phyloP scores from a whole-genome alignment of 306 rosid species.

The Prunus fruticosa region DNA sequence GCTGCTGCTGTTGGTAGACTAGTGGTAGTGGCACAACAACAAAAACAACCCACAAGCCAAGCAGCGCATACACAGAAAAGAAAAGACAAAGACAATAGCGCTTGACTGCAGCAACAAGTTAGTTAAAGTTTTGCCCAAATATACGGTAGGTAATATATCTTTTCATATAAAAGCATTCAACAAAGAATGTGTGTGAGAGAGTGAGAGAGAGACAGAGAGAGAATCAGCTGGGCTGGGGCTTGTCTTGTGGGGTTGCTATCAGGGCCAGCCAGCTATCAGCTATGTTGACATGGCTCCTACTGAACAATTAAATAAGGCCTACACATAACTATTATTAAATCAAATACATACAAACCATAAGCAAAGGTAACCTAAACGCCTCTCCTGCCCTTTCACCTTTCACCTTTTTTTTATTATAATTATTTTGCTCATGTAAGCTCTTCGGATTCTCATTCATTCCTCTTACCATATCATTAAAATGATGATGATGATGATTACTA shows the following conservation, averaged over 20 bases:
- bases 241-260: slow-evolving; percentile 59
- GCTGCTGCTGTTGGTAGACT: too few species aligned
- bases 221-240: slow-evolving; percentile 33
- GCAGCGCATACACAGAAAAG: too few species aligned
- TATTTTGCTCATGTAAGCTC: background rate
- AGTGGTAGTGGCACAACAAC: too few species aligned
- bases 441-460: background rate
- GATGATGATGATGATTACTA: background rate
- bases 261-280: slow-evolving; percentile 96
- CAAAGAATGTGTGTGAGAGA: background rate
- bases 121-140: background rate
- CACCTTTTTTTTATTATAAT: background rate
- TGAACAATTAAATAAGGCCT: background rate
- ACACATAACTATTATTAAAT: background rate
- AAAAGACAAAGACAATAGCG: background rate
- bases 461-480: background rate
- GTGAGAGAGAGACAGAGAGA: slow-evolving; percentile 15
- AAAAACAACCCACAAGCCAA: too few species aligned
- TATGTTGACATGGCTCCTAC: slow-evolving; percentile 85
- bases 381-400: background rate
- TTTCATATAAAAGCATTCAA: background rate
- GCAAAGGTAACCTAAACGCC: background rate
- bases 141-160: background rate
- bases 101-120: background rate
- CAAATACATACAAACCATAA: background rate